These are phyloP conservation scores for Kluyveromyces dobzhanskii DNA, from an alignment of 805 yeast genomes.

Conservation along the genomic window DNA sequence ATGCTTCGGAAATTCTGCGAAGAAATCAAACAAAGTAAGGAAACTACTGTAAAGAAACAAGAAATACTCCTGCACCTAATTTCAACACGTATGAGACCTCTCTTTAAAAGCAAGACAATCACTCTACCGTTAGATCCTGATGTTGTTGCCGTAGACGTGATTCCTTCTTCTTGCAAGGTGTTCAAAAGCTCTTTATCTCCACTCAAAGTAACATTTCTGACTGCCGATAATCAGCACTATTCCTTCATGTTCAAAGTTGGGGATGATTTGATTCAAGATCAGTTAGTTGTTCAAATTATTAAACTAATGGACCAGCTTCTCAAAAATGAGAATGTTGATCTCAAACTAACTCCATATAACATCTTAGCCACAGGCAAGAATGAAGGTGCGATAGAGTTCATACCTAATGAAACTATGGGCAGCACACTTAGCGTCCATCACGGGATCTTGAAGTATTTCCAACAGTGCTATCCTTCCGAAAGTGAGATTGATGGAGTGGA, in stretches of 20 bases:
- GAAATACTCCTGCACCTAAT: constrained; percentile 49
- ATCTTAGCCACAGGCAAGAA: constrained; percentile 84
- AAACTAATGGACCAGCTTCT: constrained; percentile 82
- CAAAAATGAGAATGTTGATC: constrained; percentile 82
- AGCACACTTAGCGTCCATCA: constrained; percentile 64
- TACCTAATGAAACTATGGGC: constrained; percentile 88
- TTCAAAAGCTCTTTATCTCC: constrained; percentile 92
- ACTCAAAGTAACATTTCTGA: constrained; percentile 67
- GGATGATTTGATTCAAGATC: constrained; percentile 92
- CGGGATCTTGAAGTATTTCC: constrained; percentile 67
- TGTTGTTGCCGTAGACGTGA: constrained; percentile 60
- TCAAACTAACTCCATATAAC: constrained; percentile 79
- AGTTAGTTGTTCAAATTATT: constrained; percentile 89
- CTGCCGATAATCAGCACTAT: constrained; percentile 45
- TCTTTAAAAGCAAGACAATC: constrained; percentile 40
- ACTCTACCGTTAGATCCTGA: constrained; percentile 81
- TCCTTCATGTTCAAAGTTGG: constrained; percentile 92
- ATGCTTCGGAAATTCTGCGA: constrained; percentile 58
- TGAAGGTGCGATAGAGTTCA: constrained; percentile 89
- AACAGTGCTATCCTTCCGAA: constrained; percentile 52
- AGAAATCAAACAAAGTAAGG: constrained; percentile 56
- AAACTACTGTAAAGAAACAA: constrained; percentile 67
- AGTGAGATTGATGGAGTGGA: constrained; percentile 29
- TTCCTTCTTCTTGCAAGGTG: constrained; percentile 73
- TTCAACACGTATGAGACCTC: constrained; percentile 33